phyloP scores from a whole-genome alignment of 2,329 filamentous ascomycete genomes.

The Aureobasidium subglaciale region DNA sequence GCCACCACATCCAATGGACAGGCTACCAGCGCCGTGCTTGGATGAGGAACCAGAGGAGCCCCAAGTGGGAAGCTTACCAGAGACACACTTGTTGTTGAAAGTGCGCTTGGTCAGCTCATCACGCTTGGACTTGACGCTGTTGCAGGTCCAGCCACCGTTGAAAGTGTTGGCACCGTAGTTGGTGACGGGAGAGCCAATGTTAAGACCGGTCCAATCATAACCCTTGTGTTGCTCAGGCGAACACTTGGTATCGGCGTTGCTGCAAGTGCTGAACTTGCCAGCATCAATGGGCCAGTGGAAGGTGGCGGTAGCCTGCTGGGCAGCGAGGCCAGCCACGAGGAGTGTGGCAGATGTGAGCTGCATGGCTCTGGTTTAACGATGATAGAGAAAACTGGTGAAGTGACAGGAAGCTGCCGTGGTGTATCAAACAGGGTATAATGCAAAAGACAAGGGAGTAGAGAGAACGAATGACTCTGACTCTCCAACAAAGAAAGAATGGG shows the following conservation, averaged over 20 bases:
- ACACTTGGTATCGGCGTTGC: slow-evolving; percentile 72
- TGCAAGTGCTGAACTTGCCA: slow-evolving; percentile 57
- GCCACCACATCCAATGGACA: slow-evolving; percentile 50
- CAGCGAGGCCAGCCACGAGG: slow-evolving; percentile 40
- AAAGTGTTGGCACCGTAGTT: slow-evolving; percentile 68
- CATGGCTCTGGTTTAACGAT: slow-evolving; percentile 19
- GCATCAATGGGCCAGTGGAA: slow-evolving; percentile 43
- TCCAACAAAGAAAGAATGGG: slow-evolving; percentile 22
- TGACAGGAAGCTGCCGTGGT: slow-evolving; percentile 15
- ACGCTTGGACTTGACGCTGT: slow-evolving; percentile 54
- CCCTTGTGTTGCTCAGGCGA: slow-evolving; percentile 60
- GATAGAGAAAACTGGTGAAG: background rate
- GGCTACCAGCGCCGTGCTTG: slow-evolving; percentile 41
- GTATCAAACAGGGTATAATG: slow-evolving; percentile 19
- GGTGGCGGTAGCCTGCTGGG: slow-evolving; percentile 41
- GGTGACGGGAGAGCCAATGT: slow-evolving; percentile 44
- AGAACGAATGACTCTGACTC: slow-evolving; percentile 41
- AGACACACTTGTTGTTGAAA: slow-evolving; percentile 37
- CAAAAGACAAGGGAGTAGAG: slow-evolving; percentile 26
- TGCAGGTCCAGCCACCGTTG: slow-evolving; percentile 66
- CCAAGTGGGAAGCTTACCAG: slow-evolving; percentile 32
- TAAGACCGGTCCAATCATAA: slow-evolving; percentile 57
- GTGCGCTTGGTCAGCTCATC: slow-evolving; percentile 44
- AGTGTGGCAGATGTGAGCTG: slow-evolving; percentile 28
- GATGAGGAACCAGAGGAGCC: slow-evolving; percentile 21